Conservation (phyloP, 805 yeast genomes). For the Hanseniaspora thailandica region DNA sequence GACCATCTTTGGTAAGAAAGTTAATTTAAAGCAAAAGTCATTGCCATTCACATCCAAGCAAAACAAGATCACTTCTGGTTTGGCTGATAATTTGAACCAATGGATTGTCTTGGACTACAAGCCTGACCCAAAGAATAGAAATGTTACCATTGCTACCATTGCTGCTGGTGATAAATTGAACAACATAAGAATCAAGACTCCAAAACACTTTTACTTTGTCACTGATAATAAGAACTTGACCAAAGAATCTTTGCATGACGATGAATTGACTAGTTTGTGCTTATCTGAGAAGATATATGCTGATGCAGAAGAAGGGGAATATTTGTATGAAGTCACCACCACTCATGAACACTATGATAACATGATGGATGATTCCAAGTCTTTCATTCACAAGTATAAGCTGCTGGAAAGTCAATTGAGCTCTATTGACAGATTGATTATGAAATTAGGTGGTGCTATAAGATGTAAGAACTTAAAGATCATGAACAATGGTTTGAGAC, state of each 20-base stretch:
- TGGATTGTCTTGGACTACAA: constrained; percentile 81
- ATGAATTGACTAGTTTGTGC: constrained; percentile 29
- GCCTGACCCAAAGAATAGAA: constrained; percentile 42
- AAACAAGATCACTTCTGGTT: constrained; percentile 22
- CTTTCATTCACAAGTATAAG: constrained; percentile 47
- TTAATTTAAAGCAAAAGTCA: constrained; percentile 58
- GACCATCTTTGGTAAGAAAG: constrained; percentile 71
- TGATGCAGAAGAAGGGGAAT: constrained; percentile 40
- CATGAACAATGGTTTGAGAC: constrained; percentile 70
- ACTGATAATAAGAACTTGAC: constrained; percentile 42
- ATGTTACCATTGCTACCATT: constrained; percentile 66
- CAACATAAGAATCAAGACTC: constrained; percentile 57
- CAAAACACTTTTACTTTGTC: constrained; percentile 51
- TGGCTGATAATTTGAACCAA: not conserved
- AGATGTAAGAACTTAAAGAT: constrained; percentile 67
- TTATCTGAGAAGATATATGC: constrained; percentile 55
- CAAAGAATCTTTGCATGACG: constrained; percentile 34
- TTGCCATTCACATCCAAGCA: constrained; percentile 69
- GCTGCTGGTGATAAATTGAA: constrained; percentile 63
- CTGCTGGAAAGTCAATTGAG: constrained; percentile 66
- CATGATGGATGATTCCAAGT: constrained; percentile 52
- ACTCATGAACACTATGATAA: constrained; percentile 40
- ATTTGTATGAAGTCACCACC: constrained; percentile 56
- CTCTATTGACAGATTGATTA: constrained; percentile 59
- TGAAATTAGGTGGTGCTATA: constrained; percentile 70